Conservation (phyloP, 2,329 filamentous ascomycete species). For the Cytospora paraplurivora region DNA sequence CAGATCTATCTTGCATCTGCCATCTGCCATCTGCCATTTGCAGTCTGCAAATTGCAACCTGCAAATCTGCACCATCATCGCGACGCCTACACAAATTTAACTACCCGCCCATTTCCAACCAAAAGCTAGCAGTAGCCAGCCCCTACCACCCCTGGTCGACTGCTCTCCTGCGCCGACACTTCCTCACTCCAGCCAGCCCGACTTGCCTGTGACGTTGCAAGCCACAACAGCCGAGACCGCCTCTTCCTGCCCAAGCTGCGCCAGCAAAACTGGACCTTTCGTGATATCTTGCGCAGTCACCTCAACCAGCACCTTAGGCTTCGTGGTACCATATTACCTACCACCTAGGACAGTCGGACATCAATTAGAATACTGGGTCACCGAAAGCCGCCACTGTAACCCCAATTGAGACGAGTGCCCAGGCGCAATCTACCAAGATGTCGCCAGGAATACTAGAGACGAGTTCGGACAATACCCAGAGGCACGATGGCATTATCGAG, state of each 20-base stretch:
- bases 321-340: not conserved
- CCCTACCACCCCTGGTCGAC: too few species aligned
- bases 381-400: constrained; percentile 5
- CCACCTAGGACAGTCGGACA: not conserved
- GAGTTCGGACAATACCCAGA: constrained; percentile 25
- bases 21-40: not conserved
- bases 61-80: constrained; percentile 7
- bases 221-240: not conserved
- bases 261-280: not conserved
- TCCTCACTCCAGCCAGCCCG: too few species aligned
- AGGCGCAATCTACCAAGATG: constrained; percentile 20
- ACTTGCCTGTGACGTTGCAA: too few species aligned
- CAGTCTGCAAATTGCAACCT: not conserved
- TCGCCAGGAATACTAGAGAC: constrained; percentile 26
- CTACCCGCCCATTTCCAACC: too few species aligned
- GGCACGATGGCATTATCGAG: constrained; percentile 28
- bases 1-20: constrained; percentile 12
- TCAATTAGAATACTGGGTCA: not conserved
- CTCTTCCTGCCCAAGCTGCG: not conserved
- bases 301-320: not conserved
- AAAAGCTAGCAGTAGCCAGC: too few species aligned
- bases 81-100: not conserved
- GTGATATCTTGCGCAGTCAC: constrained; percentile 1
- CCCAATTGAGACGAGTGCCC: not conserved
- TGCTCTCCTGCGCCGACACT: too few species aligned